Evolutionary conservation across 2,329 filamentous ascomycete species (phyloP).

Genomic region (Mycosphaerelloides madeirae): DNA sequence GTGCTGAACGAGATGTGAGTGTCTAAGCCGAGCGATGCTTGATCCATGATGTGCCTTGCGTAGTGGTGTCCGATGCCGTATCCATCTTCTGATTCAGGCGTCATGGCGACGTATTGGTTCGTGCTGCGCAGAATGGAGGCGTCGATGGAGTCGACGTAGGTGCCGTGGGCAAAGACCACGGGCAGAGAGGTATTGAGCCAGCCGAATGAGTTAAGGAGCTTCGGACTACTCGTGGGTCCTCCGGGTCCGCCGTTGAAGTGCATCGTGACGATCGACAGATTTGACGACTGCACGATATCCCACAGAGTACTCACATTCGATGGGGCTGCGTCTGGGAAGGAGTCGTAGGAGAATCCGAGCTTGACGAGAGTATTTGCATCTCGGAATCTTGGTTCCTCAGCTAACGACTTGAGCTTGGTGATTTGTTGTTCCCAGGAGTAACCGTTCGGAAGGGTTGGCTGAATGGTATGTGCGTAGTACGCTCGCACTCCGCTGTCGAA

Average conservation of each 20-base stretch:
- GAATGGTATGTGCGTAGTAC: too few relatives aligned
- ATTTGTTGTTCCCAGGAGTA: too few relatives aligned
- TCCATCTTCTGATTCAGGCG: neutral
- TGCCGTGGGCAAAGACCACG: neutral
- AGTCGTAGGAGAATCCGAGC: too few relatives aligned
- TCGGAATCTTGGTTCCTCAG: too few relatives aligned
- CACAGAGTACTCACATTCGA: too few relatives aligned
- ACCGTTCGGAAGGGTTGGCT: too few relatives aligned
- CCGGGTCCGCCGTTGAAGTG: conserved; percentile 30
- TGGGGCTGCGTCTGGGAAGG: too few relatives aligned
- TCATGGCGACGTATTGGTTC: neutral
- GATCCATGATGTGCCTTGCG: neutral
- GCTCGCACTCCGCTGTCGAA: conserved; percentile 39
- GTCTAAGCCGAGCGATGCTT: conserved; percentile 7
- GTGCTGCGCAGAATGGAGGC: neutral
- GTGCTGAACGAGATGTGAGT: conserved; percentile 11
- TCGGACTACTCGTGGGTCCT: conserved; percentile 1
- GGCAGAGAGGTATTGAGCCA: neutral
- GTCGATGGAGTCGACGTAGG: neutral
- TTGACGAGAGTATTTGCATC: too few relatives aligned
- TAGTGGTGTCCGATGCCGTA: too few relatives aligned
- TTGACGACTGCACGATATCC: too few relatives aligned
- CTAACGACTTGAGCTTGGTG: too few relatives aligned
- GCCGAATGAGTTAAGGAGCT: neutral
- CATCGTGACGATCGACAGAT: conserved; percentile 37